phyloP scores from a whole-genome alignment of 2,329 filamentous ascomycete species.

The Pyricularia sp. region DNA sequence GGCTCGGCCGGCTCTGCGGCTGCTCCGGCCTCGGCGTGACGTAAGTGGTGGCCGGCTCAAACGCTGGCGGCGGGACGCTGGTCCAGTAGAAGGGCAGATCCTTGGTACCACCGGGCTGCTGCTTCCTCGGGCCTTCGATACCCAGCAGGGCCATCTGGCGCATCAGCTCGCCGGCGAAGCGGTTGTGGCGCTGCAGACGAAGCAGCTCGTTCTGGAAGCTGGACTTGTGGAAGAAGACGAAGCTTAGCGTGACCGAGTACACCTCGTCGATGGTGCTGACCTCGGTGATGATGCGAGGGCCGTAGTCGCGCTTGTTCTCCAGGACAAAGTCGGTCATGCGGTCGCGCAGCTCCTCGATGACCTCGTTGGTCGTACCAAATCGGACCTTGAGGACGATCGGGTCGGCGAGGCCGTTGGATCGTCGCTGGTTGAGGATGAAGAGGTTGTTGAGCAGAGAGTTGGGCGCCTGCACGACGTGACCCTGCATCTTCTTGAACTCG shows the following conservation, averaged over 20 bases:
- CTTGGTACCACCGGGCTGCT: slow-evolving; percentile 53
- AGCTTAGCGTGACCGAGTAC: slow-evolving; percentile 75
- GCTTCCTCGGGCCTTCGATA: slow-evolving; percentile 70
- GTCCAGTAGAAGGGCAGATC: slow-evolving; percentile 49
- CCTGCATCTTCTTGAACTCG: slow-evolving; percentile 98
- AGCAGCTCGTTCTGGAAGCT: slow-evolving; percentile 93
- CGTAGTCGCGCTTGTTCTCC: slow-evolving; percentile 67
- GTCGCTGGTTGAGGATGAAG: slow-evolving; percentile 89
- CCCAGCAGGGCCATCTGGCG: slow-evolving; percentile 69
- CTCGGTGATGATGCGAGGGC: slow-evolving; percentile 44
- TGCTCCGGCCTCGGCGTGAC: neutral
- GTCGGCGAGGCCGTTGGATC: slow-evolving; percentile 78
- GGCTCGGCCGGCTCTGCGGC: neutral
- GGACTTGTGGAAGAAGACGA: slow-evolving; percentile 95
- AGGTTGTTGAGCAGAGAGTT: slow-evolving; percentile 88
- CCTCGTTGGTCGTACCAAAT: slow-evolving; percentile 71
- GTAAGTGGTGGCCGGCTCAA: slow-evolving; percentile 6
- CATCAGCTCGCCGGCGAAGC: slow-evolving; percentile 88
- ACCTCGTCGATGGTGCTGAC: slow-evolving; percentile 68
- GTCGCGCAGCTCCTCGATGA: slow-evolving; percentile 71
- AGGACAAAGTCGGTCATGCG: slow-evolving; percentile 73
- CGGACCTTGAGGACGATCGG: slow-evolving; percentile 73
- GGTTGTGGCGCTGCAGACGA: slow-evolving; percentile 81
- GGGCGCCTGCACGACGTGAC: slow-evolving; percentile 87
- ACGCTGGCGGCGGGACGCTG: slow-evolving; percentile 20